phyloP scores from a whole-genome alignment of 2,329 filamentous ascomycete species.

The Laburnicola sp. region DNA sequence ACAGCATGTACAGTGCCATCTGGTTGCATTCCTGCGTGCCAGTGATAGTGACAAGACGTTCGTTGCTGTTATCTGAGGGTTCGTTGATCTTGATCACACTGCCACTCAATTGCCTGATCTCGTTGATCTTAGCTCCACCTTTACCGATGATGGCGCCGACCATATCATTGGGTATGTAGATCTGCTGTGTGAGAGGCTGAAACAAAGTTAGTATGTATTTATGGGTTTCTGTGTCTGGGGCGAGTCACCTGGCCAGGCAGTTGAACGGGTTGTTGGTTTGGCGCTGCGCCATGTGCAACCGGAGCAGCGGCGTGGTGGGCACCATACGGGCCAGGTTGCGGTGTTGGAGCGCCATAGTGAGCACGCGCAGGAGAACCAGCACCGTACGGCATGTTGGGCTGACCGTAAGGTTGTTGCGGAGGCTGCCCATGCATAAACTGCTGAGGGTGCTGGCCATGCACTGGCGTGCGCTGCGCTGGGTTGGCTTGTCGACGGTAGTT shows the following conservation, averaged over 20 bases:
- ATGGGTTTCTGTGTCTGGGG: too few species aligned
- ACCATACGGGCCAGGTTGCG: slow-evolving; percentile 70
- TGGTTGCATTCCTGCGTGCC: slow-evolving; percentile 98
- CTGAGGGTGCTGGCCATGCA: slow-evolving; percentile 65
- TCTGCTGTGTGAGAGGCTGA: slow-evolving; percentile 89
- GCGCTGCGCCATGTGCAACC: slow-evolving; percentile 64
- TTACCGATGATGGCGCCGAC: slow-evolving; percentile 99
- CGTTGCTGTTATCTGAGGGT: slow-evolving; percentile 97
- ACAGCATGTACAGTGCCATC: slow-evolving; percentile 99
- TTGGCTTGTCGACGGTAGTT: slow-evolving; percentile 74
- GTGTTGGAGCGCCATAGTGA: slow-evolving; percentile 77
- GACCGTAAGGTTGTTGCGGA: slow-evolving; percentile 49
- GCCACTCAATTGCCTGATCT: slow-evolving; percentile 93
- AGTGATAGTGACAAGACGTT: slow-evolving; percentile 94
- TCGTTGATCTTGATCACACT: slow-evolving; percentile 99
- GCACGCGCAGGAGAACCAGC: slow-evolving; percentile 68
- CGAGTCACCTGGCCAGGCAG: slow-evolving; percentile 69
- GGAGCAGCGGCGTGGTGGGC: slow-evolving; percentile 59
- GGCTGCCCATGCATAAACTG: slow-evolving; percentile 73
- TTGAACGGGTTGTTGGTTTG: slow-evolving; percentile 65
- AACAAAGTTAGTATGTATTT: background rate
- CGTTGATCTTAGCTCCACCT: slow-evolving; percentile 98
- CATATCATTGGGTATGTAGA: slow-evolving; percentile 99
- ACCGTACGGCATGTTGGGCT: slow-evolving; percentile 77
- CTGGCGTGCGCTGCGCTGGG: slow-evolving; percentile 71